Conservation (phyloP, 2,329 filamentous ascomycete genomes). For the Hypoxylon sp. region DNA sequence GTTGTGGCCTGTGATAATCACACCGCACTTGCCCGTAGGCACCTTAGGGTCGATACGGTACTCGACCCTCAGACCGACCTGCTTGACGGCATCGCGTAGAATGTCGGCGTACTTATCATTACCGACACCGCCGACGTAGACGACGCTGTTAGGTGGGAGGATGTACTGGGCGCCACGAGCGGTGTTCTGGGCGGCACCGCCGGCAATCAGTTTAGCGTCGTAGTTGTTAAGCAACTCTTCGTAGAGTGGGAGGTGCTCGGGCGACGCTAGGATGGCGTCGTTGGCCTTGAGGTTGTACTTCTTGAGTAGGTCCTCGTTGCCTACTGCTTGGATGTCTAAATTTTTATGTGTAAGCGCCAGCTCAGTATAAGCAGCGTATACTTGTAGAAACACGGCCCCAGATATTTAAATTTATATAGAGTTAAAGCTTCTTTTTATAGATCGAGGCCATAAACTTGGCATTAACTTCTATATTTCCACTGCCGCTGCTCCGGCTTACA, state of each 20-base stretch:
- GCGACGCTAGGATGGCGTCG: constrained; percentile 96
- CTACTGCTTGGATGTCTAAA: constrained; percentile 91
- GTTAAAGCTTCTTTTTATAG: not conserved
- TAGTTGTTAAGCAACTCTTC: constrained; percentile 94
- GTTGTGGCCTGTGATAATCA: constrained; percentile 97
- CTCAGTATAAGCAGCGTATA: constrained; percentile 10
- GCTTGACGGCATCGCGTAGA: constrained; percentile 86
- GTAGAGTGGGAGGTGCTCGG: constrained; percentile 90
- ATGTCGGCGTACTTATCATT: constrained; percentile 96
- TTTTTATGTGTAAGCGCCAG: constrained; percentile 18
- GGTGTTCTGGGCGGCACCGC: constrained; percentile 97
- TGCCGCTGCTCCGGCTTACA: constrained; percentile 10
- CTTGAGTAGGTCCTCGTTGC: constrained; percentile 85
- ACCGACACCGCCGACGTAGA: constrained; percentile 94
- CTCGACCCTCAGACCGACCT: constrained; percentile 91
- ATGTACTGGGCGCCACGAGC: constrained; percentile 97
- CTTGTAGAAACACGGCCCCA: not conserved
- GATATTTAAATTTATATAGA: not conserved
- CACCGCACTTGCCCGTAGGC: constrained; percentile 93
- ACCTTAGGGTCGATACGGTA: constrained; percentile 90
- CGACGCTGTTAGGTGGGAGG: constrained; percentile 87
- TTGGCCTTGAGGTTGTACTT: constrained; percentile 97
- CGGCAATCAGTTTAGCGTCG: constrained; percentile 93
- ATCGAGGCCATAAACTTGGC: constrained; percentile 11
- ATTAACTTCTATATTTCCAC: constrained; percentile 6